Conservation (phyloP, 208 protist species). For the Leptomonas pyrrhocoris region DNA sequence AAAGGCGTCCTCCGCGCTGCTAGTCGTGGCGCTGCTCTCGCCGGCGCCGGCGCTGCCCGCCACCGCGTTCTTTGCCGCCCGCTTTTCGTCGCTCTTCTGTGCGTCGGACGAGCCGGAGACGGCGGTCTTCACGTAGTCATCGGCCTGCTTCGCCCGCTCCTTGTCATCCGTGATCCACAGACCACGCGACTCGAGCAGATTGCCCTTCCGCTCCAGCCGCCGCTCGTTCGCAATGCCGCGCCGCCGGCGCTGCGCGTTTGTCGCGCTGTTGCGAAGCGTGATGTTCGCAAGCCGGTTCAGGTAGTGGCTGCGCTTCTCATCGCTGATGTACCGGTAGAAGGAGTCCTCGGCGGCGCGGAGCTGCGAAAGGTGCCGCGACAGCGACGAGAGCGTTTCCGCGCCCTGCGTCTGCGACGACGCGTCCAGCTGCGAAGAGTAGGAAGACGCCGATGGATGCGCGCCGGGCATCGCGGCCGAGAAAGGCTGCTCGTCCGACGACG, state of each 20-base stretch:
- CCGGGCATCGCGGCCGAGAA: background rate
- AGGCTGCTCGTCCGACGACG: background rate
- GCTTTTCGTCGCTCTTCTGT: slow-evolving; percentile 20
- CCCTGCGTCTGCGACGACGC: background rate
- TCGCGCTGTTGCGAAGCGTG: slow-evolving; percentile 58
- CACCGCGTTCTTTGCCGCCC: background rate
- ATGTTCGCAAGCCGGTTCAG: slow-evolving; percentile 63
- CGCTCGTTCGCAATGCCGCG: slow-evolving; percentile 72
- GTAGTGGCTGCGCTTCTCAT: slow-evolving; percentile 60
- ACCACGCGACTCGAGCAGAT: slow-evolving; percentile 69
- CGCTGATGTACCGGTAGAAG: slow-evolving; percentile 70
- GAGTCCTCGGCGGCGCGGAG: slow-evolving; percentile 39
- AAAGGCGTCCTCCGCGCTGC: slow-evolving; percentile 22
- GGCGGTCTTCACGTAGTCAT: slow-evolving; percentile 48
- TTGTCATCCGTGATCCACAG: slow-evolving; percentile 75
- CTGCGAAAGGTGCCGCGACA: slow-evolving; percentile 44
- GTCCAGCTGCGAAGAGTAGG: background rate
- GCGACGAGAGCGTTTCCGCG: slow-evolving; percentile 1
- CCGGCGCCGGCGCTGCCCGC: slow-evolving; percentile 1
- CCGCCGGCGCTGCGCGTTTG: slow-evolving; percentile 54
- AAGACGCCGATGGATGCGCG: too few relatives aligned
- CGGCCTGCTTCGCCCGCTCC: slow-evolving; percentile 54
- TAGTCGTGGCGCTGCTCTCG: slow-evolving; percentile 15
- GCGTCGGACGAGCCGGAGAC: slow-evolving; percentile 10
- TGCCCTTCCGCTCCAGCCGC: slow-evolving; percentile 55